Evolutionary conservation across 345 rosid species (phyloP).

Genomic region (Euphorbia peplus): DNA sequence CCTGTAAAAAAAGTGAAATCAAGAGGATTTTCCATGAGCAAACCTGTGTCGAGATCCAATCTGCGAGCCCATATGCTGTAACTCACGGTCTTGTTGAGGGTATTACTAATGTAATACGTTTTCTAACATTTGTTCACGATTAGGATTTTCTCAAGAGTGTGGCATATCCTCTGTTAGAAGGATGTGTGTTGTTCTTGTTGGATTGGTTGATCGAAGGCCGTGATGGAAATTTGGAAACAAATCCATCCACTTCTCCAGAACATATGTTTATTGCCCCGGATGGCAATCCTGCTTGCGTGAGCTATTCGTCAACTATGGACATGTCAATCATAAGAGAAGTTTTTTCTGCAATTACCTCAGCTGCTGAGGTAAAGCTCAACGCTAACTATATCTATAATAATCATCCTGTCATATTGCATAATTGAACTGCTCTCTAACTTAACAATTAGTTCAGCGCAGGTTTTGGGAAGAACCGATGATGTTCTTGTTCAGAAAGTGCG

Average conservation of each 20-base stretch:
- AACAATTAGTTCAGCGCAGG: constrained; percentile 32
- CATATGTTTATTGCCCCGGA: constrained; percentile 75
- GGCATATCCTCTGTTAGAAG: constrained; percentile 85
- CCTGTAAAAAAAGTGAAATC: too few relatives aligned
- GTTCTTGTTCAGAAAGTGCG: constrained; percentile 51
- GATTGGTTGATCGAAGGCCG: constrained; percentile 87
- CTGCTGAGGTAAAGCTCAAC: constrained; percentile 64
- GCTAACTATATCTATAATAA: neutral
- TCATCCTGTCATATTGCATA: neutral
- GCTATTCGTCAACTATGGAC: constrained; percentile 98
- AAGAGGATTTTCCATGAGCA: too few relatives aligned
- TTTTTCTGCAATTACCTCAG: constrained; percentile 58
- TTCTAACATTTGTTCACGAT: neutral
- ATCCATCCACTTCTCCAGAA: constrained; percentile 98
- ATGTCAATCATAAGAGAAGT: constrained; percentile 76
- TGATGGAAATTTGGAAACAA: constrained; percentile 72
- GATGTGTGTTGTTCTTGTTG: constrained; percentile 68
- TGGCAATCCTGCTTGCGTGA: constrained; percentile 70
- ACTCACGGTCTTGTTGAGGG: too few relatives aligned
- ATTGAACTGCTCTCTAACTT: neutral
- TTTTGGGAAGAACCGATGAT: constrained; percentile 52
- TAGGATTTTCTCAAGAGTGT: constrained; percentile 72
- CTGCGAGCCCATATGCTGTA: too few relatives aligned
- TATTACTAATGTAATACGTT: too few relatives aligned
- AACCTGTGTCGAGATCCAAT: too few relatives aligned